Base-by-base conservation (phyloP, 192 early-diverging fungal species). In the Coemansia reversa region DNA sequence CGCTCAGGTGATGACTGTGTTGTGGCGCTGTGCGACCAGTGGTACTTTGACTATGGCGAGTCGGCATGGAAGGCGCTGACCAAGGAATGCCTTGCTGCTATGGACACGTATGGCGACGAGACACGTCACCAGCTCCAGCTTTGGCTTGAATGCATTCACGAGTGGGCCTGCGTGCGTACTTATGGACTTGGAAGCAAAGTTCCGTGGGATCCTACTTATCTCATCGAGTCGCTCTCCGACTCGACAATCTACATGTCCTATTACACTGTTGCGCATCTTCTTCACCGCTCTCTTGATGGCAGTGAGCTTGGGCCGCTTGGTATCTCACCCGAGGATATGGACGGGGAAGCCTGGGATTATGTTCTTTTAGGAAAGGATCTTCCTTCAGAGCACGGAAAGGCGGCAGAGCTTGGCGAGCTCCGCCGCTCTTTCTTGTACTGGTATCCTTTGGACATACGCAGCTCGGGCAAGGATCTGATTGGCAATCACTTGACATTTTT, bases 211-310 rank as follows among this genome's bases (percentile, higher is more conserved):
- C 81, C 83, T 30, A 83, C 89, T 65, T 94, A 86, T 79, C 79
- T 99, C 71, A 94, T 99, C 63, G 97, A 99, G 84, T 94, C 92
- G 35, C 84, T 99, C 22, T 92, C 89, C 18, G 97, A 99, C 72
- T 99, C 97, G 19, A 99, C 97, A 23, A 97, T 99, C 63, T 99
- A 99, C 82, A 99, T 99, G 97, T 93, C 97, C 29, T 99, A 98
- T 86, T 99, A 99, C 85, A 97, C 97, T 18, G 89, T 99, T 30
- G 87, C 94, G 7, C 93, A 94, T 71, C 76, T 96, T 60, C 84
- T 99, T 20, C 97, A 99, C 65, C 83, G 79, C 33, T 89, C 86
- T n/a, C 81, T 97, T 5, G 87, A 98, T 61, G 97, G 95, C 50
- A 86, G 87, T 48, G 80, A 79, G 25, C 79, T 83, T 20, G 95